These are phyloP conservation scores for Ophiostoma montium DNA, from an alignment of 2,329 filamentous ascomycete genomes.

Conservation along the genomic window DNA sequence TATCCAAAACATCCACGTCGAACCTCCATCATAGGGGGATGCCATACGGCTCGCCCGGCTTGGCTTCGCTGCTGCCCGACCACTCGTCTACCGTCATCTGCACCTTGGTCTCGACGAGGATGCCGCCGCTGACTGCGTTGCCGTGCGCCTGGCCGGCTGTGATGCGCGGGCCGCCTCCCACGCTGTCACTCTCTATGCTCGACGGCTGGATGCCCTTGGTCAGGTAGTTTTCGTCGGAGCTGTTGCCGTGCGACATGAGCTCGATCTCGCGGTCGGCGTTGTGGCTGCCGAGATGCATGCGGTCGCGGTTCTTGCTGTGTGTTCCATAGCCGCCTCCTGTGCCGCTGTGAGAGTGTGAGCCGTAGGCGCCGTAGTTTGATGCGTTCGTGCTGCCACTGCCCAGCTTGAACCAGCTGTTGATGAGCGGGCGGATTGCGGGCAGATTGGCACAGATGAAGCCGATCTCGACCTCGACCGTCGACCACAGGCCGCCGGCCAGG, in stretches of 20 bases:
- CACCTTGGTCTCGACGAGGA: constrained; percentile 10
- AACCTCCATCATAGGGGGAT: background rate
- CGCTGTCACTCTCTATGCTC: constrained; percentile 1
- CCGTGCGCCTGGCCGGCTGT: background rate
- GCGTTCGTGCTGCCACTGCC: constrained; percentile 1
- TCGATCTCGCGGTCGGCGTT: constrained; percentile 8
- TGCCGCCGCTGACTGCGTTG: constrained; percentile 1
- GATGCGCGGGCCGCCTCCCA: background rate
- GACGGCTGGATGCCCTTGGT: constrained; percentile 8
- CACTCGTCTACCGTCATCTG: constrained; percentile 8
- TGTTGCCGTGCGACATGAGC: constrained; percentile 11
- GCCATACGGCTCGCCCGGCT: constrained; percentile 1
- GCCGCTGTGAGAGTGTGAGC: background rate
- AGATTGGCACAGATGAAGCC: constrained; percentile 12
- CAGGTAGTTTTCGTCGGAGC: constrained; percentile 9
- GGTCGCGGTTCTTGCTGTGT: constrained; percentile 9
- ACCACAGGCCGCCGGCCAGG: constrained; percentile 10
- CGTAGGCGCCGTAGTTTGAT: constrained; percentile 4
- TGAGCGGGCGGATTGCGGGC: constrained; percentile 7
- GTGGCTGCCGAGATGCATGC: constrained; percentile 8
- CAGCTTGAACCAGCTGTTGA: constrained; percentile 6
- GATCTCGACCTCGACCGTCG: constrained; percentile 10
- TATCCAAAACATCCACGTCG: too few relatives aligned
- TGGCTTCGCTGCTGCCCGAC: background rate
- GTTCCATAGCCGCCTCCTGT: constrained; percentile 2